Percentiles rank a stretch among this genome's conserved stretches.
These are phyloP conservation scores for Artemisia tridentata DNA, from an alignment of 129 eudicot genomes.

Conservation along the genomic window DNA sequence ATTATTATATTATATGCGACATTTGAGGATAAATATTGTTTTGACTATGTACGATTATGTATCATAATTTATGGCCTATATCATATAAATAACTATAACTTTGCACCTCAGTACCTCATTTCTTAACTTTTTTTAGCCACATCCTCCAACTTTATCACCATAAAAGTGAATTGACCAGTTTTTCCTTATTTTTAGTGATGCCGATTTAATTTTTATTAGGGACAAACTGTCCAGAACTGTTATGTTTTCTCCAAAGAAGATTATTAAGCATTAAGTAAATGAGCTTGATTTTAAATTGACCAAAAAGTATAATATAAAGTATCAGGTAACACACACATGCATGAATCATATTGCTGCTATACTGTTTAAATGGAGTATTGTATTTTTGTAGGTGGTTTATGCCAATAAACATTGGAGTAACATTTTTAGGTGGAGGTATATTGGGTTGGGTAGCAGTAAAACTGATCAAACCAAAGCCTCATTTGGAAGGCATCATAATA, in stretches of 20 bases:
- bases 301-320: not conserved
- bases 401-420: conserved; percentile 68
- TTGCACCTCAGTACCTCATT: no score
- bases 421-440: conserved; percentile 61
- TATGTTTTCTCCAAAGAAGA: not conserved
- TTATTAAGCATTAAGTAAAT: not conserved
- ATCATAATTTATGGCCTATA: no score
- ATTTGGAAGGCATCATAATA: conserved; percentile 60
- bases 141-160: no score
- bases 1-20: no score
- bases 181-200: not conserved
- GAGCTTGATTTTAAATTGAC: not conserved
- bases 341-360: not conserved
- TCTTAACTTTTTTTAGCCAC: no score
- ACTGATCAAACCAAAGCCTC: conserved; percentile 58
- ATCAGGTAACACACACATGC: not conserved
- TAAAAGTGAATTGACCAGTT: not conserved
- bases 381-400: conserved; percentile 74
- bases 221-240: not conserved
- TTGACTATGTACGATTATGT: no score
- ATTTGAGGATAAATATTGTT: no score
- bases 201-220: not conserved
- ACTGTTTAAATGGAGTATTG: not conserved
- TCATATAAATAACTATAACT: no score
- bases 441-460: conserved; percentile 70